Evolutionary conservation across 1,139 yeast genomes (phyloP).

Genomic region (Ogataea hybrid): DNA sequence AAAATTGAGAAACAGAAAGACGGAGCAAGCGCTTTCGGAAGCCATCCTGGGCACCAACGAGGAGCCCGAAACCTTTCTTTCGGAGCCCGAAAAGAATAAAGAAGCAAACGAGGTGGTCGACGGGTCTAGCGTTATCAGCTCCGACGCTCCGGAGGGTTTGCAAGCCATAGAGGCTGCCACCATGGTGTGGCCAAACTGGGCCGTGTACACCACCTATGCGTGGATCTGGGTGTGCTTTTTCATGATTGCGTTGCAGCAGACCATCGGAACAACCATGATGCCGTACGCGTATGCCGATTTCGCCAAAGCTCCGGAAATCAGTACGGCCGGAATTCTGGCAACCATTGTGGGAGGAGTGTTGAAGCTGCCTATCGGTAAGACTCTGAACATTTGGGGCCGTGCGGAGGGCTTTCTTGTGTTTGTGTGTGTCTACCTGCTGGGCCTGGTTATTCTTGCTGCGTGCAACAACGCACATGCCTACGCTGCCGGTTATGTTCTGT

Average conservation of each 20-base stretch:
- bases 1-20: too few relatives aligned
- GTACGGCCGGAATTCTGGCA: slow-evolving; percentile 26
- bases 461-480: slow-evolving; percentile 27
- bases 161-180: slow-evolving; percentile 21
- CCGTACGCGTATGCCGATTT: slow-evolving; percentile 19
- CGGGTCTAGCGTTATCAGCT: background rate
- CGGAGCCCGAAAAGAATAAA: background rate
- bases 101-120: background rate
- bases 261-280: slow-evolving; percentile 16
- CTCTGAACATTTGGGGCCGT: slow-evolving; percentile 34
- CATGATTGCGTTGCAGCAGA: slow-evolving; percentile 22
- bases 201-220: slow-evolving; percentile 17
- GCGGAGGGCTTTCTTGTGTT: slow-evolving; percentile 32
- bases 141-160: slow-evolving; percentile 14
- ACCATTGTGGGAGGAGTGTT: slow-evolving; percentile 52
- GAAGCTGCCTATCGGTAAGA: slow-evolving; percentile 41
- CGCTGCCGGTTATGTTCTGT: slow-evolving; percentile 32
- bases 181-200: slow-evolving; percentile 22
- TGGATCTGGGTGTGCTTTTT: slow-evolving; percentile 26
- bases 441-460: slow-evolving; percentile 32
- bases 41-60: too few relatives aligned
- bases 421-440: slow-evolving; percentile 24
- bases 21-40: too few relatives aligned
- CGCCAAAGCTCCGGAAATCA: slow-evolving; percentile 22
- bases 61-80: too few relatives aligned